Conservation (phyloP, 2,329 filamentous ascomycete genomes). For the Ophiosphaerella herpotricha region DNA sequence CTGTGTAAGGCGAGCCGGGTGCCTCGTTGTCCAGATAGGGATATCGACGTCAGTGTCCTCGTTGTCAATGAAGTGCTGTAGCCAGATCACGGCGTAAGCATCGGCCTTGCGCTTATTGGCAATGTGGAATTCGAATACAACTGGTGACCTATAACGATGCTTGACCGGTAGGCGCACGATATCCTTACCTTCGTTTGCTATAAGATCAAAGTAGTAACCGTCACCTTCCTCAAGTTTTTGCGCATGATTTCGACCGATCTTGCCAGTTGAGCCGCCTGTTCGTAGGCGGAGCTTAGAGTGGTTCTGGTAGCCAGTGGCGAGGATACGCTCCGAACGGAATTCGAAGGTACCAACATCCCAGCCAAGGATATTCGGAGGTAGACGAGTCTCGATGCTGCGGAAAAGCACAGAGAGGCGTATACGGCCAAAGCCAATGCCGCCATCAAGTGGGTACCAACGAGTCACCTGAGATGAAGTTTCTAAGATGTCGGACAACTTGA, state of each 20-base stretch:
- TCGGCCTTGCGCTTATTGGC: conserved; percentile 70
- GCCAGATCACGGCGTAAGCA: conserved; percentile 82
- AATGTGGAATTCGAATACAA: conserved; percentile 84
- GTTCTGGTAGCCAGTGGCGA: conserved; percentile 65
- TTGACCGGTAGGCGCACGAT: conserved; percentile 82
- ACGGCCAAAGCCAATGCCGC: conserved; percentile 87
- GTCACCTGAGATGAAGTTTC: conserved; percentile 85
- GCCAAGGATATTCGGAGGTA: conserved; percentile 84
- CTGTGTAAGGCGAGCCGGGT: conserved; percentile 76
- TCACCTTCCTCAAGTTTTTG: conserved; percentile 63
- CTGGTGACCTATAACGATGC: conserved; percentile 84
- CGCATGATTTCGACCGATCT: conserved; percentile 68
- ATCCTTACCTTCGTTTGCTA: conserved; percentile 54
- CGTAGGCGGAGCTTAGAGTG: conserved; percentile 73
- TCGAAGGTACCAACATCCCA: conserved; percentile 97
- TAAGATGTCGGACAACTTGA: conserved; percentile 86
- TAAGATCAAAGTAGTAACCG: conserved; percentile 64
- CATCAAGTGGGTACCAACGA: conserved; percentile 94
- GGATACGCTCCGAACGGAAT: conserved; percentile 74
- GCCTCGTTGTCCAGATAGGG: conserved; percentile 87
- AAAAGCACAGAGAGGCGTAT: conserved; percentile 88
- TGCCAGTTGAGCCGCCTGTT: conserved; percentile 81
- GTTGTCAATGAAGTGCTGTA: conserved; percentile 81
- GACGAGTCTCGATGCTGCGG: conserved; percentile 81
- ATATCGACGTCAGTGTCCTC: conserved; percentile 78